Conservation (phyloP, 148 eudicot species). For the Rhododendron kiyosumense region DNA sequence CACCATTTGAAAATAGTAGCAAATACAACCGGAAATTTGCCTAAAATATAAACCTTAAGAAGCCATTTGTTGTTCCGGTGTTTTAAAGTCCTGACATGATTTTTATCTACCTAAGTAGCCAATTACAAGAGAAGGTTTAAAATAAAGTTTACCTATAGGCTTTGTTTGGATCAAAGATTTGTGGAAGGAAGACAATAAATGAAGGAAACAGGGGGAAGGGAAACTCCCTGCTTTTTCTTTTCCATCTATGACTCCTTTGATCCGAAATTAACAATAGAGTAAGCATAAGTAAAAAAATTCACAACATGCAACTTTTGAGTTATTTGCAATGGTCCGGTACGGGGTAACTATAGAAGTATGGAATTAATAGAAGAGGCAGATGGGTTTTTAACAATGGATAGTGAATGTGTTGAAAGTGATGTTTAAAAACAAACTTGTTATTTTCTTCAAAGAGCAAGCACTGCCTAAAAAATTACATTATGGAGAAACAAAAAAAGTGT, state of each 20-base stretch:
- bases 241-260: not conserved
- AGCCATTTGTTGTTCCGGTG: not conserved
- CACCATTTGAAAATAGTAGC: not conserved
- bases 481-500: not conserved
- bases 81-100: not conserved
- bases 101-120: not conserved
- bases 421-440: not conserved
- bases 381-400: not conserved
- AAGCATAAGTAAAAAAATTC: not conserved
- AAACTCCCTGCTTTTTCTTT: not conserved
- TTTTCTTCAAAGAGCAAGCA: not conserved
- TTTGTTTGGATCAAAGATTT: not conserved
- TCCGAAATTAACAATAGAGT: not conserved
- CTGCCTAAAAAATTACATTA: not conserved
- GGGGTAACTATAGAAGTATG: too few relatives aligned
- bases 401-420: not conserved
- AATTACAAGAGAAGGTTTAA: not conserved
- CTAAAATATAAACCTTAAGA: not conserved
- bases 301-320: not conserved
- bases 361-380: not conserved
- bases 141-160: not conserved
- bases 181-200: not conserved
- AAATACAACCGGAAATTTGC: not conserved
- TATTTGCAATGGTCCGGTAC: not conserved
- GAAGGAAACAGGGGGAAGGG: not conserved